Evolutionary conservation across 129 eudicot species (phyloP), one percentile per base, ranked within the genome.

Genomic region (Oenanthe sinensis): DNA sequence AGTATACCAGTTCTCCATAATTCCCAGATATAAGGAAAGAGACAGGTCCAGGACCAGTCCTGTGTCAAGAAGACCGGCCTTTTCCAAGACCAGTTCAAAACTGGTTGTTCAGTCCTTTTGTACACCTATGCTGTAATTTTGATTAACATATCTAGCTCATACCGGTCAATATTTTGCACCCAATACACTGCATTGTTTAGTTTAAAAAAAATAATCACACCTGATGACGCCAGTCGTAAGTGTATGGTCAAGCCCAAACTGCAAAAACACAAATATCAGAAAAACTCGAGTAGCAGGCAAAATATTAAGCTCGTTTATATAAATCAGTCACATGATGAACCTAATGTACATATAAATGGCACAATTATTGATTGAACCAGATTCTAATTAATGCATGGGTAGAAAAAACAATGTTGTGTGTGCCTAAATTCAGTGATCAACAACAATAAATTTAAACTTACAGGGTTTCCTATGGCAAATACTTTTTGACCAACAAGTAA

Each of bases 401-500:
- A 63, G 6, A 30, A 6, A 30, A 12, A 67, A 5, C 8, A 14
- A 33, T 67, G 3, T 33, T 30, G 65, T 68, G 55, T 55, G 6
- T 12, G 50, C 48, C 8, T 72, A 6, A 15, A 8, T 71, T 71
- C 14, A 72, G 30, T 46, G 77, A 49, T 54, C 28, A 79, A 26
- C 76, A 22, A 19, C 42, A 37, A 37, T 58, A 73, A 60, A 81
- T 26, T 30, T 46, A 22, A 36, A 86, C 97, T 89, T 84, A 94
- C 98, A 63, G 98, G 98, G 78, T 94, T 94, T 78, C 98, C 98
- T 43, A 94, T 94, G 42, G 97, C 98, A 88, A 62, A 94, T 70
- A 94, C 98, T 91, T 94, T 94, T 87, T 94, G 98, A 69, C 98
- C 97, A 82, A 94, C 98, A 83, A 94, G 96, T 87, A 94, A 88